These are phyloP conservation scores for Populus hybrid DNA, from an alignment of 441 rosid genomes.

Conservation along the genomic window DNA sequence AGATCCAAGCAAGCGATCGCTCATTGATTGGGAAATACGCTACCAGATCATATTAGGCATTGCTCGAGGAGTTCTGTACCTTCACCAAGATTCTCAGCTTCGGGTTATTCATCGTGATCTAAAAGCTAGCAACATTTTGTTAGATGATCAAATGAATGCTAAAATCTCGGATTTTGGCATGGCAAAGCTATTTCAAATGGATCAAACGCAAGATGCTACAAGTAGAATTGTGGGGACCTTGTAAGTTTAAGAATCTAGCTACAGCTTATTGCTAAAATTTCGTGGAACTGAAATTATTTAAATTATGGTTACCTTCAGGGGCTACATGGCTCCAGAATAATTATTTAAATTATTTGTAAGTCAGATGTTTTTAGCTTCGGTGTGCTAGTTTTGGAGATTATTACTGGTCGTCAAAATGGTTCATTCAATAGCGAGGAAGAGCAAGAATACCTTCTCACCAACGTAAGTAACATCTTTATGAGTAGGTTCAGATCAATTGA, in stretches of 20 bases:
- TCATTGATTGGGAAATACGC: constrained; percentile 21
- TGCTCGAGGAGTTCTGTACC: constrained; percentile 23
- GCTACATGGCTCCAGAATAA: constrained; percentile 18
- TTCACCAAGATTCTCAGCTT: constrained; percentile 45
- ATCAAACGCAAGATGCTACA: constrained; percentile 20
- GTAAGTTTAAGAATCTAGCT: constrained; percentile 21
- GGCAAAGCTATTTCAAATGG: constrained; percentile 20
- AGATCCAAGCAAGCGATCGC: constrained; percentile 9
- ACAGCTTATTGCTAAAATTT: background rate
- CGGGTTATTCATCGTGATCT: constrained; percentile 21
- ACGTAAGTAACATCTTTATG: too few relatives aligned
- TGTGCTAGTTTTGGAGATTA: too few relatives aligned
- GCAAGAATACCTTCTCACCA: too few relatives aligned
- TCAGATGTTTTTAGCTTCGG: too few relatives aligned
- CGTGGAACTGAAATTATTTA: too few relatives aligned
- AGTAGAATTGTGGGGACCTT: constrained; percentile 20
- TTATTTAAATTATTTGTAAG: too few relatives aligned
- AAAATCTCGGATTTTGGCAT: constrained; percentile 27
- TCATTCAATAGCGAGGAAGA: too few relatives aligned
- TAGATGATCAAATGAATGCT: constrained; percentile 11
- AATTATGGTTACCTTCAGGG: too few relatives aligned
- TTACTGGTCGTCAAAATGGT: too few relatives aligned
- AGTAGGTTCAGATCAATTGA: too few relatives aligned
- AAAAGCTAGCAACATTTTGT: constrained; percentile 18
- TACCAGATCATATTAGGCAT: constrained; percentile 22